Base-by-base conservation (phyloP, 768 basidiomycete genomes). In the Boletus insuetus region DNA sequence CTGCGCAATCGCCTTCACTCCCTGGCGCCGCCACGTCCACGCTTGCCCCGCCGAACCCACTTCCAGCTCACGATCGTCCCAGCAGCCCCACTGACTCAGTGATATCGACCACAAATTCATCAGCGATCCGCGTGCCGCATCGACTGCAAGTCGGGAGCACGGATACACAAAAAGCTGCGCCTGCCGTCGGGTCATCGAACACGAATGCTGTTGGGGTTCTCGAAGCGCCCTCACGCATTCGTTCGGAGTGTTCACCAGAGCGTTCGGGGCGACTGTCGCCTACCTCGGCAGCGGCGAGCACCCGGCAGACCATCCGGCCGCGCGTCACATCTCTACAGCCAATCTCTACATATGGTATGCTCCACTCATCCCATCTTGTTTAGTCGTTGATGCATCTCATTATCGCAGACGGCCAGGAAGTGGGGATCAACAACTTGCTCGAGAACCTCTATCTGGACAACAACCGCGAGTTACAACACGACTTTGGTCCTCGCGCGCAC, bases 381-480 rank as follows among this genome's bases (percentile, higher is more conserved):
- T 24, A 12, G 16, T 49, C 24, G 17, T 19, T 64, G n/a, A 65
- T 22, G 2, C 52, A 24, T 17, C 29, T 4, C 22, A 11, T 46
- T 17, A 6, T n/a, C 56, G 31, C 63, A 94, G 95, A 97, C 61
- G 90, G 90, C 0, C 89, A 89, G 64, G 96, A 98, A 65, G 86
- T 90, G 42, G 91, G 89, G 10, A 91, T 98, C 63, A 89, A 82
- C 64, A 89, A 90, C 46, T 76, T 98, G 13, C 75, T 99, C 20
- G 97, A 98, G 66, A 88, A 91, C 53, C 77, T 95, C 20, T 98
- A 94, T 66, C 76, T 92, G 37, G 94, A 95, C 66, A 91, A 87
- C 57, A 86, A 84, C 64, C 85, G 86, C 24, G 93, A 97, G 54
- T 78, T 93, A 2, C 85, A 93, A 54, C 80, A 88, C 29, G 95